Base-by-base conservation (phyloP, 2,329 filamentous ascomycete genomes). In the Trichoderma semiorbis region DNA sequence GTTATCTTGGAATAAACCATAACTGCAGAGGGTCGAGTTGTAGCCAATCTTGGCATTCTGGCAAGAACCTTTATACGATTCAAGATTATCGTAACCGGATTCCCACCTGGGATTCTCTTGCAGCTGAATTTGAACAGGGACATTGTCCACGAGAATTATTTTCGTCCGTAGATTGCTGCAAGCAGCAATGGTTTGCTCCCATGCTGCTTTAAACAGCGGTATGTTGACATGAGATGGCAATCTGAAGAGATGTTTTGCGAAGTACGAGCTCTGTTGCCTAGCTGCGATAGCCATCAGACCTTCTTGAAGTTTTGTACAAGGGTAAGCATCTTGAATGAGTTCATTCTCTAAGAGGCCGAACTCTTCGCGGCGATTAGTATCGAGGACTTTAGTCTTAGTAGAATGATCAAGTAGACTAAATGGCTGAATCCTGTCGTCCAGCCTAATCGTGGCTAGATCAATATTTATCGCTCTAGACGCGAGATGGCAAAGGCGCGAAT, bases 291-390 rank as follows among this genome's bases (percentile, higher is more conserved):
- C 53, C 53, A 68, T 60, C 16, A 68, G 65, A 1, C 65, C 65
- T n/a, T 68, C 65, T 32, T 68, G 65, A 43, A 68, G 65, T 18
- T 43, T 58, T 28, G 65, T 68, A 18, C 65, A 68, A 4, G 65
- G 65, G 11, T n/a, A 68, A 0, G 65, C 65, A 24, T 68, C 65
- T 18, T 68, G 16, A 16, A 68, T 47, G 3, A 58, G 5, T 30
- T 43, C 34, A 2, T 26, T 14, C 8, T 60, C 53, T 32, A n/a
- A n/a, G 7, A 68, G 55, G 1, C 53, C 53, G 2, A 43, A 60
- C n/a, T 68, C 32, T 11, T 24, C 10, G 3, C 65, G 53, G n/a
- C 18, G 34, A 24, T 16, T 11, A 21, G 34, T 7, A n/a, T 68
- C 65, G 21, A 36, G 30, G 12, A 68, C 24, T 16, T 21, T 30